phyloP scores from a whole-genome alignment of 352 stramenopile genomes.

The Phytopythium litorale region DNA sequence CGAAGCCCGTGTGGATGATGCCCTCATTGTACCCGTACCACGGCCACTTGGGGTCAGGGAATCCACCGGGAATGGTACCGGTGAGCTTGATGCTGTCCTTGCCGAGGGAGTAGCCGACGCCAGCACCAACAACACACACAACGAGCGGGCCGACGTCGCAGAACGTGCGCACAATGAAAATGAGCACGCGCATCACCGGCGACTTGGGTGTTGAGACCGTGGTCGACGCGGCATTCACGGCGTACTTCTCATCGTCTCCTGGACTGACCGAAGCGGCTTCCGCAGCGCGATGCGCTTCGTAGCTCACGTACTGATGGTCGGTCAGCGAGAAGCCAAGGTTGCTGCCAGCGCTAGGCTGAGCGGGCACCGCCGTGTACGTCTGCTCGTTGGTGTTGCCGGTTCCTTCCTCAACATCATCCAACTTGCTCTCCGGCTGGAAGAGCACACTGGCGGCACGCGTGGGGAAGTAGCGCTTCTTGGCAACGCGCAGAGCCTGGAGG shows the following conservation, averaged over 20 bases:
- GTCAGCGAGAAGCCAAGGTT: conserved; percentile 34
- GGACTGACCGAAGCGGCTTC: neutral
- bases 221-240: conserved; percentile 2
- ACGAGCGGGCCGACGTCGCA: conserved; percentile 63
- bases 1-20: conserved; percentile 38
- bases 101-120: conserved; percentile 41
- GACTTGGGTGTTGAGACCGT: conserved; percentile 7
- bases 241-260: conserved; percentile 6
- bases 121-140: conserved; percentile 65
- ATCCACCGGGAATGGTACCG: conserved; percentile 52
- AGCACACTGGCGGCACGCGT: conserved; percentile 24
- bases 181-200: conserved; percentile 14
- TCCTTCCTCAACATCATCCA: neutral
- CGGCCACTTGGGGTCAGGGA: conserved; percentile 35
- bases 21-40: conserved; percentile 52
- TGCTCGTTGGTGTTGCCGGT: neutral
- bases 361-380: conserved; percentile 3
- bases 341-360: conserved; percentile 12
- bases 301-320: conserved; percentile 40
- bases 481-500: conserved; percentile 37
- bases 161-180: conserved; percentile 36
- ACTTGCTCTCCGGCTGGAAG: conserved; percentile 14
- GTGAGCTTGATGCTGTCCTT: conserved; percentile 66
- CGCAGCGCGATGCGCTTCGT: conserved; percentile 14
- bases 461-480: conserved; percentile 37